Base-by-base conservation (phyloP, 495 filamentous ascomycete species). In the Xylaria longipes region DNA sequence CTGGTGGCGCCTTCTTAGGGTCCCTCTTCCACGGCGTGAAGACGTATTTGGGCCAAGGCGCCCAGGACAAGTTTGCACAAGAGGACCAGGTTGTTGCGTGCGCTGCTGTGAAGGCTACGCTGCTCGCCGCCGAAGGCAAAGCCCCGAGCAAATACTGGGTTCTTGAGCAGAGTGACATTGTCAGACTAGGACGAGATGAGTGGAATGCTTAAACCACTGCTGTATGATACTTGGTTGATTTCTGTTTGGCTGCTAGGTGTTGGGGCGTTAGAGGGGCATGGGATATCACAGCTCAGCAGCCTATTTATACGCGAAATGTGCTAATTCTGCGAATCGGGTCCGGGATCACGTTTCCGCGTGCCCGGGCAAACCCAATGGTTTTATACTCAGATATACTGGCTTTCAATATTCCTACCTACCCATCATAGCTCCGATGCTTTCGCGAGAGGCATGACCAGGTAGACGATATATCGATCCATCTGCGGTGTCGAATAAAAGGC, bases 41-140 rank as follows among this genome's bases (percentile, higher is more conserved):
- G 71, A 83, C 79, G 9, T 27, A 81, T 20, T 46, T 80, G 0
- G 78, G 77, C 43, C 74, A 82, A 45, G 77, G 78, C 14, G 69
- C 89, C 73, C 90, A 89, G 83, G 87, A 97, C 77, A 74, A 70
- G 15, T 89, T 90, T 83, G 93, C 90, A 4, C 92, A 94, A 84
- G 93, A 97, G 64, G 88, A 87, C 14, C 88, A 90, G 67, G 88
- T 91, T 22, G 92, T 97, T 79, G 94, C 83, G 5, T 87, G 87
- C 71, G 93, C 94, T 29, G 91, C 92, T 12, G 90, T 96, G 31
- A 81, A 76, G 22, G 91, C 88, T 7, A 84, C 84, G 41, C 74
- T 78, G 64, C 58, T 83, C 41, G 83, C 82, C 5, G 80, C 78
- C 43, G 76, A 81, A 73, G 83, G 84, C 27, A 84, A 85, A 76